phyloP scores from a whole-genome alignment of 345 rosid species.

The Luvunga scandens region DNA sequence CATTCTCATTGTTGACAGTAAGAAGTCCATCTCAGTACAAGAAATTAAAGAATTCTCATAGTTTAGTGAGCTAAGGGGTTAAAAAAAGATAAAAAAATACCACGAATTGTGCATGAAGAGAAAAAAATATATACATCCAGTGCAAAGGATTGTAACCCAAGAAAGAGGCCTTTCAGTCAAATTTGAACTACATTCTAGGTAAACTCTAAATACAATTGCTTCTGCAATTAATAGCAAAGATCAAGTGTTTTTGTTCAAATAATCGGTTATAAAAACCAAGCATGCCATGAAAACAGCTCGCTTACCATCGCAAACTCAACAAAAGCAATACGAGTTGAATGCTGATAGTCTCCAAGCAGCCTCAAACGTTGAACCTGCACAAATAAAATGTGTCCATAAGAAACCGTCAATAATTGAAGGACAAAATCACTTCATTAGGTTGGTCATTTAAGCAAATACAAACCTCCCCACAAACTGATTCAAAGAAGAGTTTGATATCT shows the following conservation, averaged over 20 bases:
- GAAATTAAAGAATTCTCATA: neutral
- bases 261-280: neutral
- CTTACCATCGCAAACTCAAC: slow-evolving; percentile 84
- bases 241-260: neutral
- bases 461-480: slow-evolving; percentile 90
- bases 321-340: slow-evolving; percentile 93
- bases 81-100: neutral
- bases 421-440: neutral
- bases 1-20: neutral
- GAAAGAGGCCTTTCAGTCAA: neutral
- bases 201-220: neutral
- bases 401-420: slow-evolving; percentile 2
- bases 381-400: slow-evolving; percentile 3
- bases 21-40: neutral
- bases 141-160: neutral
- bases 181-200: neutral
- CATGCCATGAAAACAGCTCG: neutral
- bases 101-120: neutral
- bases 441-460: slow-evolving; percentile 15
- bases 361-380: slow-evolving; percentile 85
- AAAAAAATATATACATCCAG: neutral
- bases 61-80: neutral
- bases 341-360: slow-evolving; percentile 90
- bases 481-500: slow-evolving; percentile 82
- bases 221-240: neutral